Evolutionary conservation across 2,329 filamentous ascomycete genomes (phyloP), one percentile per base, ranked within the genome.

Genomic region (Fusarium irregulare): DNA sequence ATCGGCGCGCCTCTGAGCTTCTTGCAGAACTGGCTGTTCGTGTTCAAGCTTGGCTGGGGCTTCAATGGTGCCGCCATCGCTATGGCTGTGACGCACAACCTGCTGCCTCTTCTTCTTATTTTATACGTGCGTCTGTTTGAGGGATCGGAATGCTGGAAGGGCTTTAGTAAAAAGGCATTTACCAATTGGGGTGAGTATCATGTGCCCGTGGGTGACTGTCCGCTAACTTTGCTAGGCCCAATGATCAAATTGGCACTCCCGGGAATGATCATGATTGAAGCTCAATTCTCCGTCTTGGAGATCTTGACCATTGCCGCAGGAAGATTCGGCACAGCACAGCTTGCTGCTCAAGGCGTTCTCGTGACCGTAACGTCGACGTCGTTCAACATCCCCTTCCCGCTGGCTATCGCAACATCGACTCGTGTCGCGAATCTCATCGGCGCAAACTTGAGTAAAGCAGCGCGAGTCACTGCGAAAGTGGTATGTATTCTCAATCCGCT

Each of bases 251-350:
- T 98, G 11, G 93, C 94, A 0, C 81, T 97, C 3, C 94, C 94
- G 0, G 94, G 94, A 2, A 89, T 97, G 76, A 82, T 97, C 67
- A 97, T 97, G 93, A 91, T 97, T 2, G 89, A 96, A 76, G 93
- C 94, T 2, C 94, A 98, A 78, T 96, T 92, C 79, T 87, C 97
- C 4, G 93, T 94, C 4, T 96, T 98, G 75, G 94, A 98, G 78
- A 88, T 97, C 42, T 84, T 97, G 46, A 97, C 93, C 0, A 85
- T 97, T 14, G 89, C 89, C 3, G 88, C 92, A 0, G 92, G 91
- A 44, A 91, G 91, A 70, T 90, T 97, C 57, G 92, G 92, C 16
- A 89, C 92, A 0, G 90, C 89, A 4, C 88, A 91, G 59, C 87
- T 98, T 1, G 94, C 94, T 0, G 94, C 94, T 0, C 94, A 98